Conservation (phyloP, 352 stramenopile genomes). For the Peronospora destructor region DNA sequence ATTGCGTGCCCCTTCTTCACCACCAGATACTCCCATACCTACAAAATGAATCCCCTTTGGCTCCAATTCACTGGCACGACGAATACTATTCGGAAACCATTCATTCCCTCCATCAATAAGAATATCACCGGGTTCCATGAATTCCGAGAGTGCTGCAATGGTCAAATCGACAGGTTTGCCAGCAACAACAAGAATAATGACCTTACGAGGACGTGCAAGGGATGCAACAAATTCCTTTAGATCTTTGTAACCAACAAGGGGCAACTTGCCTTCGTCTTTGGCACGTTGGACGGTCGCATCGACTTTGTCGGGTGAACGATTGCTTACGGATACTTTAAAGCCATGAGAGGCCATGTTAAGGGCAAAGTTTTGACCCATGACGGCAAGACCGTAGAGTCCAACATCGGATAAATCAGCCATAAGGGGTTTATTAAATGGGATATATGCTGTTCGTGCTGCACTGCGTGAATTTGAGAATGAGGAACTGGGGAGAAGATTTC, state of each 20-base stretch:
- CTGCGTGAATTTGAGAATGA: too few relatives aligned
- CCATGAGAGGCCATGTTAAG: slow-evolving; percentile 98
- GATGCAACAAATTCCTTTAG: slow-evolving; percentile 89
- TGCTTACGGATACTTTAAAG: slow-evolving; percentile 95
- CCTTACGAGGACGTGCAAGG: slow-evolving; percentile 92
- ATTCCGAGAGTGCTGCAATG: slow-evolving; percentile 79
- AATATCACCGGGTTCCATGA: slow-evolving; percentile 93
- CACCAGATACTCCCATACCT: slow-evolving; percentile 97
- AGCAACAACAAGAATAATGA: slow-evolving; percentile 98
- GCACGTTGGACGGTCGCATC: slow-evolving; percentile 92
- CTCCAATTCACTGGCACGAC: slow-evolving; percentile 89
- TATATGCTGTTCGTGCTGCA: not conserved
- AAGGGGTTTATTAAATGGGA: slow-evolving; percentile 2
- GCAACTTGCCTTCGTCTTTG: slow-evolving; percentile 92
- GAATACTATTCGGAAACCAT: slow-evolving; percentile 97
- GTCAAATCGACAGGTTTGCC: slow-evolving; percentile 93
- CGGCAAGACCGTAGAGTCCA: slow-evolving; percentile 87
- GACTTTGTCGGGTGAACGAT: slow-evolving; percentile 95
- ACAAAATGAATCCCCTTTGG: slow-evolving; percentile 95
- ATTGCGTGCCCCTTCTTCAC: slow-evolving; percentile 96
- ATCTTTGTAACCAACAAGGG: slow-evolving; percentile 90
- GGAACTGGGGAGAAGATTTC: too few relatives aligned
- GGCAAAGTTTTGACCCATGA: slow-evolving; percentile 99
- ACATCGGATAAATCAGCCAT: slow-evolving; percentile 78
- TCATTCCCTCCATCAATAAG: slow-evolving; percentile 99